Base-by-base conservation (phyloP, 257 asterid genomes). In the Haberlea rhodopensis region DNA sequence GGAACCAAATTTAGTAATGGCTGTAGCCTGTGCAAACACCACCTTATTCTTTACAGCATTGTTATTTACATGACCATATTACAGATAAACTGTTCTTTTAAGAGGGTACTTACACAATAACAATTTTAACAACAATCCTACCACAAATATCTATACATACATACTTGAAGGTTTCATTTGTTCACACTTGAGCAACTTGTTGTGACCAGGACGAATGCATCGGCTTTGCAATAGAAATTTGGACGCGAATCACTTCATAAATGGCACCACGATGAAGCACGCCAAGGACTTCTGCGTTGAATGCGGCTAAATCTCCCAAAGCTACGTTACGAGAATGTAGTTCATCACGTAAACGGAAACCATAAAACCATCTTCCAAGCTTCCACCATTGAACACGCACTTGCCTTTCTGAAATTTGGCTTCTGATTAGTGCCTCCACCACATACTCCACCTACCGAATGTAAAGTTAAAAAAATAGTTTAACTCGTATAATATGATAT, bases 331-430 rank as follows among this genome's bases (percentile, higher is more conserved):
- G 79, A 3, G 89, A 78, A 57, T 74, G 84, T 54, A 71, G 73
- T 48, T 87, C 95, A 27, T 88, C 95, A n/a, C 86, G 62, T 10
- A 83, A 63, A 46, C 95, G 92, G 24, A 82, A 87, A 32, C 98
- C 95, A 60, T 78, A 71, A 57, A 86, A 79, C 96, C 95, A 89
- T 60, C 95, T 77, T 8, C 98, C 92, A 0, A 88, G 85, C 77
- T 88, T 89, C 98, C 95, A 89, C 96, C 96, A 87, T 34, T 78
- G 87, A 59, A 89, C 87, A 19, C 90, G 65, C 45, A 88, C 90
- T 65, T 79, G 70, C 78, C 98, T 79, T 53, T 89, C 85, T 6
- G 85, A 75, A 23, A 91, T 79, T 57, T 67, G 63, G 78, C 71
- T 48, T 58, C 26, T 73, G 10, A 66, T 61, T 4, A 89, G 75